Conservation (phyloP, 805 yeast genomes). For the Cephaloascus albidus region DNA sequence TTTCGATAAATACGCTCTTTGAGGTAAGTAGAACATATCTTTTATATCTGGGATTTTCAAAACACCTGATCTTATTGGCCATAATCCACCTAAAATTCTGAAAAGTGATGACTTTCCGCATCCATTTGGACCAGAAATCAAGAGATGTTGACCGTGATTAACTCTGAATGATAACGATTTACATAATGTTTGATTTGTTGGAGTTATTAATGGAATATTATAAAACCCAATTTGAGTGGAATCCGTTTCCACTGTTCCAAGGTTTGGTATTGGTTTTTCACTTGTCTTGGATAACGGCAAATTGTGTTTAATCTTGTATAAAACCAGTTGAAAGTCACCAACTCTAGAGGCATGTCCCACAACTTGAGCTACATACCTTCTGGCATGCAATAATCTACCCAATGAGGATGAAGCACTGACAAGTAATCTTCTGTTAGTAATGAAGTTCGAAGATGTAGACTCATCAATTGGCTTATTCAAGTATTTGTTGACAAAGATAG, state of each 20-base stretch:
- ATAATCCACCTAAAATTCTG: conserved; percentile 83
- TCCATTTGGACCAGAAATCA: conserved; percentile 94
- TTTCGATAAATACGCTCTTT: conserved; percentile 76
- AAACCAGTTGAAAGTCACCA: conserved; percentile 55
- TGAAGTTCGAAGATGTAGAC: conserved; percentile 67
- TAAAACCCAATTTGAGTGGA: conserved; percentile 57
- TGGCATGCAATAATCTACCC: conserved; percentile 78
- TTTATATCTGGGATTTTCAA: conserved; percentile 58
- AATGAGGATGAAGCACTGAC: conserved; percentile 81
- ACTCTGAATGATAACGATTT: conserved; percentile 60
- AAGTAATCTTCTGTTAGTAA: conserved; percentile 78
- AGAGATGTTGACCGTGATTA: conserved; percentile 72
- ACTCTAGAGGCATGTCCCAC: conserved; percentile 77
- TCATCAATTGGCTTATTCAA: conserved; percentile 25
- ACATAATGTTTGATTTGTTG: conserved; percentile 68
- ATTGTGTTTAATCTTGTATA: conserved; percentile 35
- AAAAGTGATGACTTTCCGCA: conserved; percentile 92
- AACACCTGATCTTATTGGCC: conserved; percentile 67
- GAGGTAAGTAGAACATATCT: conserved; percentile 83
- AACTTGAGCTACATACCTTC: conserved; percentile 75
- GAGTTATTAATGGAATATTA: conserved; percentile 76
- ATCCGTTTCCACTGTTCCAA: conserved; percentile 12
- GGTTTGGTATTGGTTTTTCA: conserved; percentile 4
- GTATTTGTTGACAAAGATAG: conserved; percentile 62
- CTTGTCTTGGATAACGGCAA: background rate